Evolutionary conservation across 768 basidiomycete species (phyloP).

Genomic region (Termitomyces heimii): DNA sequence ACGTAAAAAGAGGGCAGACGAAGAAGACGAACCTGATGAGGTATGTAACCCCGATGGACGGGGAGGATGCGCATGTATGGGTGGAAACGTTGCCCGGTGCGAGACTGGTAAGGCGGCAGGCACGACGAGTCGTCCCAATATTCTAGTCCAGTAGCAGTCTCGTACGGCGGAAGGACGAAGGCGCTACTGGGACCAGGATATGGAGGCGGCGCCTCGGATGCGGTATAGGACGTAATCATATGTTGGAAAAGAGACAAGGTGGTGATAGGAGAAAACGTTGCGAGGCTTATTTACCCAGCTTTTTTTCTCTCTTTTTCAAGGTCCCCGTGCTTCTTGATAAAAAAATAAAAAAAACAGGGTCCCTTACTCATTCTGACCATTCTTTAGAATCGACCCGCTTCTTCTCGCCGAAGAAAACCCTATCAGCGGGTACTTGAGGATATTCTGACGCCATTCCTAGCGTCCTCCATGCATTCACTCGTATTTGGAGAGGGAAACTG

Average conservation of each 20-base stretch:
- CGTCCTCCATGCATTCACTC: background rate
- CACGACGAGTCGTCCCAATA: constrained; percentile 9
- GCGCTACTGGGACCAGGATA: background rate
- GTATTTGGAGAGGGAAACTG: background rate
- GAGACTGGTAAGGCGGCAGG: constrained; percentile 8
- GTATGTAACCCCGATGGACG: background rate
- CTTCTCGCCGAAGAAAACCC: background rate
- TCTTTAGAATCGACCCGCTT: background rate
- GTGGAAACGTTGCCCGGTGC: constrained; percentile 7
- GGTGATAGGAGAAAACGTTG: background rate
- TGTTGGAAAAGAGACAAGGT: background rate
- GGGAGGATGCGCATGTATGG: constrained; percentile 7
- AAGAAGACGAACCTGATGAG: background rate
- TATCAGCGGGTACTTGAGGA: too few species aligned
- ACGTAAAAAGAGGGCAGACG: background rate
- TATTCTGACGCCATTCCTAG: background rate
- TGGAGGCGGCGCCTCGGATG: background rate
- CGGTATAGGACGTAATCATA: background rate
- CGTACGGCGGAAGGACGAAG: constrained; percentile 2
- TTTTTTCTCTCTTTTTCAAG: background rate
- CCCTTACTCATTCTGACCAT: background rate
- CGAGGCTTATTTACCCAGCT: background rate
- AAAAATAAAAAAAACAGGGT: background rate
- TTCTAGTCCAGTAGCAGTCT: constrained; percentile 1
- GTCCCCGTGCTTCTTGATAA: constrained; percentile 3